Evolutionary conservation across 2,329 filamentous ascomycete genomes (phyloP), one percentile per base, ranked within the genome.

Genomic region (Calonectria naviculata): DNA sequence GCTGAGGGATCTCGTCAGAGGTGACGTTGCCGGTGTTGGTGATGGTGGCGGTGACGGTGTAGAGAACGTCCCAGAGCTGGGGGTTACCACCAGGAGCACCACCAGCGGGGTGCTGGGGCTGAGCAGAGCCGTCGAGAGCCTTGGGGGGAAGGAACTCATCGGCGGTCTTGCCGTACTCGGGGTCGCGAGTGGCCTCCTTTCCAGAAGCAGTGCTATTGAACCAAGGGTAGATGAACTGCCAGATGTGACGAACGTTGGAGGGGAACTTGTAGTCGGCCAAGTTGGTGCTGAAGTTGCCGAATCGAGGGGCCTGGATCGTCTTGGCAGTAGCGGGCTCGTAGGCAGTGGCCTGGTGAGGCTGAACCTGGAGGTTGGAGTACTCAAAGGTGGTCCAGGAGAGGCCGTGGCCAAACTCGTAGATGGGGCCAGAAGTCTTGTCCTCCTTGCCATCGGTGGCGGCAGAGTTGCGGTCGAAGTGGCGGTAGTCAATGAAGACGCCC

Each of bases 361-460:
- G 77, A 38, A 95, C 84, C 34, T 86, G 81, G 38, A 97, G 83
- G 80, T 93, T 86, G n/a, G 92, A 90, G 85, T 95, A 95, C 65
- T 89, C 82, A 79, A 97, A 96, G 3, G 88, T 94, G 1, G 94
- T 95, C 87, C 97, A 97, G 4, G 91, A 93, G 15, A 97, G 85
- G 67, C 95, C 95, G 78, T 89, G 93, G 9, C 94, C 94, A 76
- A 97, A 97, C 79, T 95, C 94, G 82, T 92, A 97, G 73, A 94
- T 89, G 1, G 94, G 93, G 1, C 90, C 89, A 38, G 77, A 75
- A 42, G 80, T 78, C 28, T 75, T 76, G 64, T 73, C 44, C 5
- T 74, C 29, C 41, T 62, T 71, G 12, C 76, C 65, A 34, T 71
- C 47, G 7, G 80, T 81, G 64, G 77, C 79, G 5, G 83, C 79